Conservation (phyloP, 2,329 filamentous ascomycete species). For the Furcasterigmium sp. region DNA sequence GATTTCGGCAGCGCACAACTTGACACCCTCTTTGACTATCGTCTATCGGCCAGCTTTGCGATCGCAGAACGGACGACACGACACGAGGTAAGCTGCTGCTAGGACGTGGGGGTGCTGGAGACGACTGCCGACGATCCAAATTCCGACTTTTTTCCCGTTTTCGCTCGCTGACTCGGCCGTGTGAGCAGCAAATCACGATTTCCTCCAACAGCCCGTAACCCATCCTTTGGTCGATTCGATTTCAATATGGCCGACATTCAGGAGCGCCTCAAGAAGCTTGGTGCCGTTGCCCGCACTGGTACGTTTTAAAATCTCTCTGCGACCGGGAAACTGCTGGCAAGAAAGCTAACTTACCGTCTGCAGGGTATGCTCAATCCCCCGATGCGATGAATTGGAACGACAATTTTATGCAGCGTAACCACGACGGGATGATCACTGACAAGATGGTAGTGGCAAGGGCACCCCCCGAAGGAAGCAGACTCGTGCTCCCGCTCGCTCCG, state of each 20-base stretch:
- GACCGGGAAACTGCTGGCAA: not conserved
- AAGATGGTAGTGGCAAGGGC: conserved; percentile 73
- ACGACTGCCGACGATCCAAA: not conserved
- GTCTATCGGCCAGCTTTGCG: conserved; percentile 11
- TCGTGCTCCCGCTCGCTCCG: conserved; percentile 89
- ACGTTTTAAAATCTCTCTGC: conserved; percentile 31
- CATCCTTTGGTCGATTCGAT: not conserved
- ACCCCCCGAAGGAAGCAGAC: conserved; percentile 97
- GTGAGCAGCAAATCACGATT: not conserved
- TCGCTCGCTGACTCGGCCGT: not conserved
- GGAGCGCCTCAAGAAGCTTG: conserved; percentile 57
- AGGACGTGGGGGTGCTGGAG: not conserved
- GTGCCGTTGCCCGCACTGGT: conserved; percentile 59
- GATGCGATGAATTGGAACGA: conserved; percentile 1
- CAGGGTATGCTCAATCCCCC: conserved; percentile 31
- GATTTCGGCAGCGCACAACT: conserved; percentile 3
- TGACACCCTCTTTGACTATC: not conserved
- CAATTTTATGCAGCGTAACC: conserved; percentile 1
- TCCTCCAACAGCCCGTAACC: not conserved
- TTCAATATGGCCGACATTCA: conserved; percentile 50
- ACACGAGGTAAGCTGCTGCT: conserved; percentile 4
- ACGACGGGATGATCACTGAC: conserved; percentile 20
- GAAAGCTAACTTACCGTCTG: conserved; percentile 10
- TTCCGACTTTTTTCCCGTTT: not conserved
- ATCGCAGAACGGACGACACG: conserved; percentile 7